Percentiles rank a stretch among this genome's conserved stretches.
Evolutionary conservation across 192 early-diverging fungal species (phyloP).

Genomic region (Coemansia sp.): DNA sequence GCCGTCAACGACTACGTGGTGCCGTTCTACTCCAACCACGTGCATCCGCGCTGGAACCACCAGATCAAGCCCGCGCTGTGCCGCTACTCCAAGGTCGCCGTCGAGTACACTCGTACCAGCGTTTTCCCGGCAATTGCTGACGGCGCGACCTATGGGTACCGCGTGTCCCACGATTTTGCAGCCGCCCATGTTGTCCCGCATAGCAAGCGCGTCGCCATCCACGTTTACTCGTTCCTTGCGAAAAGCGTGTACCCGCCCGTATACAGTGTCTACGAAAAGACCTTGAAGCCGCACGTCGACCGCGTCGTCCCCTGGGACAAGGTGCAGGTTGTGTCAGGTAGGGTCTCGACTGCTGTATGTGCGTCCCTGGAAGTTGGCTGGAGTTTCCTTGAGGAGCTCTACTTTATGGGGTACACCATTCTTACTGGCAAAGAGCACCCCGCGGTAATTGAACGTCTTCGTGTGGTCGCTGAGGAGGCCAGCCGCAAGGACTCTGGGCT

Average conservation of each 20-base stretch:
- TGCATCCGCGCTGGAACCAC: slow-evolving; percentile 41
- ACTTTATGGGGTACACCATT: slow-evolving; percentile 52
- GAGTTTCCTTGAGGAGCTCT: slow-evolving; percentile 39
- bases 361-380: slow-evolving; percentile 5
- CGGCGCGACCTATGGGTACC: slow-evolving; percentile 18
- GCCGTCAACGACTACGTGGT: slow-evolving; percentile 32
- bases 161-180: slow-evolving; percentile 22
- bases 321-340: slow-evolving; percentile 11
- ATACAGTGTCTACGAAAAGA: slow-evolving; percentile 15
- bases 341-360: background rate
- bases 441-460: slow-evolving; percentile 18
- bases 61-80: slow-evolving; percentile 41
- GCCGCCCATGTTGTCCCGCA: slow-evolving; percentile 30
- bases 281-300: slow-evolving; percentile 45
- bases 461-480: background rate
- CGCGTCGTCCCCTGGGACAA: slow-evolving; percentile 52
- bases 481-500: slow-evolving; percentile 11
- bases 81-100: slow-evolving; percentile 26
- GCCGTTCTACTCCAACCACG: slow-evolving; percentile 35
- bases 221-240: slow-evolving; percentile 21
- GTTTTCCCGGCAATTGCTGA: slow-evolving; percentile 36
- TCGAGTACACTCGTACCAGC: slow-evolving; percentile 28
- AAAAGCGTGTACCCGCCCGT: slow-evolving; percentile 33
- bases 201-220: slow-evolving; percentile 22
- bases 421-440: slow-evolving; percentile 45